Evolutionary conservation across 2,329 filamentous ascomycete species (phyloP).

Genomic region (Chaetoscypha palmicola): DNA sequence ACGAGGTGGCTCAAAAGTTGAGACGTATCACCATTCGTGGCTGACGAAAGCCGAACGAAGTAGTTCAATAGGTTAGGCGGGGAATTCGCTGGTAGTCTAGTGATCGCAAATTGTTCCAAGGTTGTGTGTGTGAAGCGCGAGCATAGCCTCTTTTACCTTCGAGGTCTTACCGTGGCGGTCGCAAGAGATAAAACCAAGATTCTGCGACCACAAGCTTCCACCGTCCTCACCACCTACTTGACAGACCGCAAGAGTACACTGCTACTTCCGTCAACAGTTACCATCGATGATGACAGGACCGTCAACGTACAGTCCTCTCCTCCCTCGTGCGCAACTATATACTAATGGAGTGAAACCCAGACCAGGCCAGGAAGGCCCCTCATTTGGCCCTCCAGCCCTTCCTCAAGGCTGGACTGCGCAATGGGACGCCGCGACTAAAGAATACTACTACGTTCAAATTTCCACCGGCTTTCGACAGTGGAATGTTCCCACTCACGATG

Average conservation of each 20-base stretch:
- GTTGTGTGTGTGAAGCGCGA: background rate
- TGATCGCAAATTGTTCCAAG: background rate
- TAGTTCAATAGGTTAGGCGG: background rate
- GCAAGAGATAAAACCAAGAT: background rate
- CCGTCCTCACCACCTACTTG: background rate
- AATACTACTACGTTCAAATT: conserved; percentile 67
- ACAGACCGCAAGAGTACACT: too few relatives aligned
- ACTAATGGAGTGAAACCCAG: conserved; percentile 14
- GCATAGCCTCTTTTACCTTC: background rate
- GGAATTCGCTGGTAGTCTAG: background rate
- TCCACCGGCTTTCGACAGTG: conserved; percentile 66
- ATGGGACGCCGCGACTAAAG: conserved; percentile 57
- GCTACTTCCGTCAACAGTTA: background rate
- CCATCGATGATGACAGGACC: conserved; percentile 23
- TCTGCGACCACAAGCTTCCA: background rate
- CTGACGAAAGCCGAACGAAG: background rate
- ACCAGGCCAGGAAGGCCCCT: conserved; percentile 31
- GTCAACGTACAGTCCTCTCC: conserved; percentile 21
- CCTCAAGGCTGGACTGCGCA: conserved; percentile 63
- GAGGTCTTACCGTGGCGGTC: background rate
- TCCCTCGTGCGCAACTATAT: background rate
- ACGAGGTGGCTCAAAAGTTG: background rate
- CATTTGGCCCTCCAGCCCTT: conserved; percentile 45
- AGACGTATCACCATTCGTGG: too few relatives aligned
- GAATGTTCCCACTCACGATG: conserved; percentile 62